Percentiles rank a stretch among this genome's conserved stretches.
Conservation (phyloP, 257 asterid species). For the Plantago ovata region DNA sequence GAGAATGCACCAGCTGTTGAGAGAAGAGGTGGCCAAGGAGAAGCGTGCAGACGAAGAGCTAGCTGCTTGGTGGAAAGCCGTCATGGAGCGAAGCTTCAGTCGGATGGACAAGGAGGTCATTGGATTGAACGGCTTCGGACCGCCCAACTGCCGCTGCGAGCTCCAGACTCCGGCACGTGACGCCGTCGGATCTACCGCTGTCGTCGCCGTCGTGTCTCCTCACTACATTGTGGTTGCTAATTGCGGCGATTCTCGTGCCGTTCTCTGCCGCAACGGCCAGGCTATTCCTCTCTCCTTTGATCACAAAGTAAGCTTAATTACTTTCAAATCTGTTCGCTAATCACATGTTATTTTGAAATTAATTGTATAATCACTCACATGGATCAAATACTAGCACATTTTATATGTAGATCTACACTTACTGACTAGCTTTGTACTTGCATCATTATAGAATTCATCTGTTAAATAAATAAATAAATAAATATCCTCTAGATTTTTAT, state of each 20-base stretch:
- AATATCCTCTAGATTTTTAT: too few species aligned
- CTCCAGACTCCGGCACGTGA: conserved; percentile 61
- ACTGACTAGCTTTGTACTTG: too few species aligned
- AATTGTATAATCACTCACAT: background rate
- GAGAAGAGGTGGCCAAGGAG: conserved; percentile 42
- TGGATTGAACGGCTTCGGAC: conserved; percentile 35
- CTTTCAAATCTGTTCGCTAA: background rate
- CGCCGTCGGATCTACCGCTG: conserved; percentile 80
- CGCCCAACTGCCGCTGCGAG: conserved; percentile 58
- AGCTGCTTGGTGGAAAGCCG: conserved; percentile 35
- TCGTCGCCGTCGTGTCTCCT: conserved; percentile 52
- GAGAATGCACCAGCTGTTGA: conserved; percentile 62
- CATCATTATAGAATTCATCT: too few species aligned
- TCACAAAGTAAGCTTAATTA: conserved; percentile 44
- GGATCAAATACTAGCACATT: too few species aligned
- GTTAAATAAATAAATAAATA: too few species aligned
- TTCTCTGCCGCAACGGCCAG: conserved; percentile 70
- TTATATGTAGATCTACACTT: too few species aligned
- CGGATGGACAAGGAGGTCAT: conserved; percentile 54
- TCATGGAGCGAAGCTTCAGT: conserved; percentile 61
- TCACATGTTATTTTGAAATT: background rate
- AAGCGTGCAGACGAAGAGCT: background rate
- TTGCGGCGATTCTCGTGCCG: conserved; percentile 82
- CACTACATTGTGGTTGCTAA: conserved; percentile 53
- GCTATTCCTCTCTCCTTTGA: conserved; percentile 61